Conservation (phyloP, 495 filamentous ascomycete species). For the Alectoria sarmentosa region DNA sequence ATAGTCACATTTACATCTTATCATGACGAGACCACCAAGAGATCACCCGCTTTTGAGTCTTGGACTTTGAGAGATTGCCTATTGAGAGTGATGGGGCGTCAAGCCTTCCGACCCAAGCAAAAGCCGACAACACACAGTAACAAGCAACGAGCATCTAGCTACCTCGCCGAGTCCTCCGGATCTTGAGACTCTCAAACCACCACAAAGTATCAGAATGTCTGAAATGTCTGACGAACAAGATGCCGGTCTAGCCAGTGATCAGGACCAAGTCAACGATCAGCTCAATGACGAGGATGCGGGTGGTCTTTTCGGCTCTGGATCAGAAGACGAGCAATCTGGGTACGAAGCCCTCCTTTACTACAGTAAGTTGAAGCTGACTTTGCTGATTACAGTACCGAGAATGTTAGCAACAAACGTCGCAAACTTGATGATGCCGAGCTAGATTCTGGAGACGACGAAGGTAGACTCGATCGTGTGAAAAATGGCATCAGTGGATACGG, state of each 20-base stretch:
- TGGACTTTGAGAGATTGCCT: neutral
- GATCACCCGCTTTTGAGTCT: neutral
- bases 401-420: conserved; percentile 33
- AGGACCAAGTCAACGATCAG: conserved; percentile 42
- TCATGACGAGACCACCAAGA: too few species aligned
- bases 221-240: conserved; percentile 17
- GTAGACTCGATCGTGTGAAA: conserved; percentile 43
- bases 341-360: neutral
- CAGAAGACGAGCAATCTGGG: conserved; percentile 27
- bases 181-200: too few species aligned
- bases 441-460: conserved; percentile 72
- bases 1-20: too few species aligned
- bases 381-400: conserved; percentile 19
- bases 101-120: neutral
- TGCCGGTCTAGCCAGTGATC: conserved; percentile 20
- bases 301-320: conserved; percentile 60
- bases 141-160: conserved; percentile 1
- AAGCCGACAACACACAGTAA: neutral
- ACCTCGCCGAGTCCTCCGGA: neutral
- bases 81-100: neutral
- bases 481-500: conserved; percentile 44
- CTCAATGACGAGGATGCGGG: conserved; percentile 46
- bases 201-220: neutral
- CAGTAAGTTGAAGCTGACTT: conserved; percentile 9
- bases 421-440: conserved; percentile 66